Percentiles rank a stretch among this genome's conserved stretches.
Evolutionary conservation across 2,329 filamentous ascomycete species (phyloP).

Genomic region (Penicillium sclerotiorum): DNA sequence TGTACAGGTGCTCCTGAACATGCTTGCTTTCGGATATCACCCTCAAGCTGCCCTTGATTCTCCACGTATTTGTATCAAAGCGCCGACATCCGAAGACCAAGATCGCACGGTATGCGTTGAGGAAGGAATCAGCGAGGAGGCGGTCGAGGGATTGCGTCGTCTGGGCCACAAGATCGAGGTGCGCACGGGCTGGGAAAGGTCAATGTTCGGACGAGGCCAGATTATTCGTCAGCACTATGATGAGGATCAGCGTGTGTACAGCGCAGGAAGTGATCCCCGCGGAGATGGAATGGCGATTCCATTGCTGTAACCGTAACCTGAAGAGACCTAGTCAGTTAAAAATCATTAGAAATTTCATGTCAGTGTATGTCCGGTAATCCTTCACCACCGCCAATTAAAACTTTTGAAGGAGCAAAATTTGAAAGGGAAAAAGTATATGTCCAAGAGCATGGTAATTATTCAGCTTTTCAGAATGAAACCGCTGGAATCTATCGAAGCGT

Average conservation of each 20-base stretch:
- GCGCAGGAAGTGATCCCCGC: slow-evolving; percentile 82
- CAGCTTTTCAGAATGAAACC: not conserved
- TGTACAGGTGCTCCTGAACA: slow-evolving; percentile 87
- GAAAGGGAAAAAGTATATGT: not conserved
- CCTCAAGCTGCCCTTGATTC: slow-evolving; percentile 90
- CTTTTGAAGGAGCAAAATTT: not conserved
- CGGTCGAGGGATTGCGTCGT: slow-evolving; percentile 22
- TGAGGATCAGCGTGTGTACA: slow-evolving; percentile 75
- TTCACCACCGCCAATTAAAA: too few relatives aligned
- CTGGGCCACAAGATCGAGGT: slow-evolving; percentile 26
- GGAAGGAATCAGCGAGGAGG: slow-evolving; percentile 23
- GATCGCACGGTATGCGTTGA: slow-evolving; percentile 26
- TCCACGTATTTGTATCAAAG: slow-evolving; percentile 84
- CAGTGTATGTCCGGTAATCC: too few relatives aligned
- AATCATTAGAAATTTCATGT: not conserved
- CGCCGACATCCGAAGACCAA: slow-evolving; percentile 60
- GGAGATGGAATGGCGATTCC: slow-evolving; percentile 77
- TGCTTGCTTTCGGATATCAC: slow-evolving; percentile 77
- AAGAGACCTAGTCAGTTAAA: not conserved
- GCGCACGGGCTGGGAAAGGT: slow-evolving; percentile 22
- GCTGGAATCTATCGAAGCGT: not conserved
- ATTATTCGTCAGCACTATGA: slow-evolving; percentile 62
- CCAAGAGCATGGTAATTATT: not conserved
- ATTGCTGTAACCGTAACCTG: slow-evolving; percentile 6
- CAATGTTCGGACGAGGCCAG: slow-evolving; percentile 27